These are phyloP conservation scores for Xylaria sp. DNA, from an alignment of 2,329 filamentous ascomycete genomes.

Conservation along the genomic window DNA sequence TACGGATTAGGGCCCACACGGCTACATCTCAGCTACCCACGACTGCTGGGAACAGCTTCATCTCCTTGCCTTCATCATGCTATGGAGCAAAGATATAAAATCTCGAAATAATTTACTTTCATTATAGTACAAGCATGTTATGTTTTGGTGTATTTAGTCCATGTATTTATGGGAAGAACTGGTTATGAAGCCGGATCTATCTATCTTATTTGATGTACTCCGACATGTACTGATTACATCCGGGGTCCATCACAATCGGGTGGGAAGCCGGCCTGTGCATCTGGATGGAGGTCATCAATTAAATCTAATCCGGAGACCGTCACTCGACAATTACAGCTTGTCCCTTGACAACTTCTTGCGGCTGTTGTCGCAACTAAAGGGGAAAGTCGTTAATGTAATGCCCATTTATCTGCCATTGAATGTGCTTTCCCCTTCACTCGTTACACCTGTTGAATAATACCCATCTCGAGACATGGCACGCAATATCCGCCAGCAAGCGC, in stretches of 20 bases:
- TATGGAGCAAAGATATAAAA: not conserved
- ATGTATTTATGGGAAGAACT: too few species aligned
- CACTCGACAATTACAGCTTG: not conserved
- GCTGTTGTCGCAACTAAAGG: not conserved
- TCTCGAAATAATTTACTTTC: not conserved
- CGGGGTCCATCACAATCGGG: not conserved
- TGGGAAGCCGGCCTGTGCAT: not conserved
- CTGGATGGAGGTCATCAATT: too few species aligned
- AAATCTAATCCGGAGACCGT: not conserved
- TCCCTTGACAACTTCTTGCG: not conserved
- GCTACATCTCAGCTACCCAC: not conserved
- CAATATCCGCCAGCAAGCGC: constrained; percentile 63
- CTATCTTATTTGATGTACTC: not conserved
- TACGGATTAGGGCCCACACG: not conserved
- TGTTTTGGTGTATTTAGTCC: too few species aligned
- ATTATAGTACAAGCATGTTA: too few species aligned
- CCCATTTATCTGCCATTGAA: constrained; percentile 24
- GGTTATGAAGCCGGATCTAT: not conserved
- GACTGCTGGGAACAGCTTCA: not conserved
- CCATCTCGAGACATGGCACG: constrained; percentile 46
- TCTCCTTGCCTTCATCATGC: not conserved
- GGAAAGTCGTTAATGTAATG: not conserved
- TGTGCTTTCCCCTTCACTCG: not conserved
- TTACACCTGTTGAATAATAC: not conserved
- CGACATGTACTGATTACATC: not conserved